Base-by-base conservation (phyloP, 495 filamentous ascomycete species). In the Hypoxylon fragiforme region DNA sequence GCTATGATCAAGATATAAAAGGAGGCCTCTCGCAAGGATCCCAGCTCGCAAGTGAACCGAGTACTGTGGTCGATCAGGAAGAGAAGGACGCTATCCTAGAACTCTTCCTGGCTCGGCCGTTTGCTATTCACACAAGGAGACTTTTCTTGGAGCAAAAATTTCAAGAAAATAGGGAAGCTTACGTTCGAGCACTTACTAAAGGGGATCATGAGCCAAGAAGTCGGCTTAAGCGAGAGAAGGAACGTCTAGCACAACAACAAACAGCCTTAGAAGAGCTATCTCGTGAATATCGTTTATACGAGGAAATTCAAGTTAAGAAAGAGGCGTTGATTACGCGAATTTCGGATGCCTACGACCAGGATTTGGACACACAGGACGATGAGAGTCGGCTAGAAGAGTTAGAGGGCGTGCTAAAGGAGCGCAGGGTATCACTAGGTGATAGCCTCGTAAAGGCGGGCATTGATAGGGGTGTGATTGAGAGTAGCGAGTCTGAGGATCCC, bases 361-460 rank as follows among this genome's bases (percentile, higher is more conserved):
- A 66, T 9, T 21, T 67, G 3, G 71, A 78, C 38, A 76, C 63
- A 3, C 57, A 64, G 3, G 67, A 71, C 9, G 69, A 75, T 6
- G 74, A 78, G 44, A 48, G 40, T 3, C 63, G 60, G 19, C 44
- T 76, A 14, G 71, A 74, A 40, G 58, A 67, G 14, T 26, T 77
- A 7, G 67, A 60, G 15, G 54, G 52, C 28, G 28, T 62, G 16
- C 53, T 76, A 8, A 64, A 66, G 19, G 59, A 50, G 9, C 62
- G 62, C 24, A 69, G 70, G 44, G 56, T 30, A 5, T 40, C 31
- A 0, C 45, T 78, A 19, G 54, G 66, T 21, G 47, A 40, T 16
- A 58, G 49, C 32, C 57, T 78, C 4, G 20, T 64, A 13, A 65
- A 61, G 7, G 70, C 69, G 2, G 73, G 69, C 22, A 57, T 77